Evolutionary conservation across 768 basidiomycete genomes (phyloP), one percentile per base, ranked within the genome.

Genomic region (Lanmaoa pseudosensibilis): DNA sequence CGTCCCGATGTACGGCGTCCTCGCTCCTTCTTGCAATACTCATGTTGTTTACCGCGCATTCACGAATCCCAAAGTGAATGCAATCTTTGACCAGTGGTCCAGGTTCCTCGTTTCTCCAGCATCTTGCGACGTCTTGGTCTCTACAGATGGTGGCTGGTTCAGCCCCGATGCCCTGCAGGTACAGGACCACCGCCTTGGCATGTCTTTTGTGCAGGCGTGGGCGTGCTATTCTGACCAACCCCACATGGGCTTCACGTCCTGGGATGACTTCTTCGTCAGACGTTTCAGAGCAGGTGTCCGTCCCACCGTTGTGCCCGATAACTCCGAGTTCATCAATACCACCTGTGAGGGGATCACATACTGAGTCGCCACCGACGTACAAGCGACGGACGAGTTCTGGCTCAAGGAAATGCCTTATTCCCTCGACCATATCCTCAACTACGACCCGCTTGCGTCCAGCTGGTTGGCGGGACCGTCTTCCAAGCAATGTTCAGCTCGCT

Each of bases 381-480:
- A 79, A 50, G 65, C 63, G 2, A 65, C 65, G 6, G 82, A 83
- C 52, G 61, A 65, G 34, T 85, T 87, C 69, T 87, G 83, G 84
- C 61, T 85, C 67, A 87, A 87, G 64, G 81, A 77, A 0, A 73
- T 85, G 62, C 78, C 80, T 0, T 87, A 87, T 67, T 86, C 84
- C 3, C 79, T 86, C 41, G 34, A 65, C 10, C 77, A 85, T 62
- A 83, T 86, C 71, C 78, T 87, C 27, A 66, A 75, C 45, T 65
- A 74, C 38, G 77, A 83, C 56, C 61, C 73, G 0, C 64, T 69
- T 52, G 68, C 77, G 0, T 54, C 73, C 65, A 75, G 19, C 82
- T 84, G 58, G 72, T 76, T 6, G 82, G 80, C 11, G 85, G 79
- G 15, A 78, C 78, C 1, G 66, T 83, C 36, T 79, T 78, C 67